Conservation (phyloP, 2,329 filamentous ascomycete genomes). For the Colletotrichum destructivum region DNA sequence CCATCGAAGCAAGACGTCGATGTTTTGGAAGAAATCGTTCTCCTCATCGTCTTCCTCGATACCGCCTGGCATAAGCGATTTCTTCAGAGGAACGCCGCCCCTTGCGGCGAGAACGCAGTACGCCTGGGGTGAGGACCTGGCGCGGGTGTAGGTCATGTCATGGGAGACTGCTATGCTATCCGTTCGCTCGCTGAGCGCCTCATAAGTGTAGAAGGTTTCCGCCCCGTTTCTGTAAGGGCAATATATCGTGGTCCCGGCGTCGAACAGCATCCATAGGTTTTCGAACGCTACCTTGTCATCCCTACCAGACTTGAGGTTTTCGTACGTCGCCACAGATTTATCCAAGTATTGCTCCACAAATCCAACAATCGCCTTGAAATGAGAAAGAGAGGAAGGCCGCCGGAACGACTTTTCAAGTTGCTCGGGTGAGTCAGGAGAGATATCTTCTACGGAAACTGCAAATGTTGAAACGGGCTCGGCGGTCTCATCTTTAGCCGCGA, state of each 20-base stretch:
- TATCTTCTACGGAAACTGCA: background rate
- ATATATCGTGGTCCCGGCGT: constrained; percentile 43
- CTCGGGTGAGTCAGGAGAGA: background rate
- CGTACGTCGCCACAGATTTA: background rate
- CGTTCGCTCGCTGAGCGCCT: background rate
- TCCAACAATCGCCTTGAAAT: background rate
- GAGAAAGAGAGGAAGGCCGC: background rate
- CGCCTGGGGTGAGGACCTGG: background rate
- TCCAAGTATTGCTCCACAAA: background rate
- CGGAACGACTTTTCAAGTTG: background rate
- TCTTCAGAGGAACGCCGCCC: background rate
- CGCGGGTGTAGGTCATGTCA: background rate
- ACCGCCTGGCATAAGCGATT: background rate
- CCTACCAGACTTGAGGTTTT: background rate
- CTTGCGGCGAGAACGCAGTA: background rate
- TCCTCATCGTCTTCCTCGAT: background rate
- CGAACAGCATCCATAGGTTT: constrained; percentile 50
- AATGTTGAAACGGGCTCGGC: background rate
- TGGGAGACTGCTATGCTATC: too few relatives aligned
- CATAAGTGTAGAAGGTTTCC: background rate
- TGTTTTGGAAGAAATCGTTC: background rate
- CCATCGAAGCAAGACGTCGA: background rate
- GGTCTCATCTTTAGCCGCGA: background rate
- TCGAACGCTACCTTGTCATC: constrained; percentile 43
- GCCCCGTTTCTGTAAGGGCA: constrained; percentile 18